These are phyloP conservation scores for Apophysomyces variabilis DNA, from an alignment of 371 early-diverging fungal species.

Conservation along the genomic window DNA sequence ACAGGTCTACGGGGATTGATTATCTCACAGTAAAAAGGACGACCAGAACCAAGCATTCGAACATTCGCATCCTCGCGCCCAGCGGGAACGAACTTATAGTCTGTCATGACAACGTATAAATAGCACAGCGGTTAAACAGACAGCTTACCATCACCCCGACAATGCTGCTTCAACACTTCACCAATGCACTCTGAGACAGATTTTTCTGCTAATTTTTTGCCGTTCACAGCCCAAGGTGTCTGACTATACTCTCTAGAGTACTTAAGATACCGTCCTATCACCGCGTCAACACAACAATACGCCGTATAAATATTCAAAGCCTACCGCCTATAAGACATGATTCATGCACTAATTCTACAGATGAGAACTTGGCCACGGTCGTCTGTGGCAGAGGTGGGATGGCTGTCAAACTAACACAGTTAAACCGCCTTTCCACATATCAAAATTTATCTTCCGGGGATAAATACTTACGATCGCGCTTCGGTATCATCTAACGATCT, in stretches of 20 bases:
- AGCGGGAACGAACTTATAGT: slow-evolving; percentile 83
- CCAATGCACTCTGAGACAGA: slow-evolving; percentile 86
- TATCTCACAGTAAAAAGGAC: slow-evolving; percentile 94
- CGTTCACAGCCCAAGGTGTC: slow-evolving; percentile 84
- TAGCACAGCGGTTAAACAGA: background rate
- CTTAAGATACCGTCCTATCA: slow-evolving; percentile 85
- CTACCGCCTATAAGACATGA: slow-evolving; percentile 59
- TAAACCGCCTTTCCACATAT: slow-evolving; percentile 1
- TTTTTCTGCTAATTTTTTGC: slow-evolving; percentile 69
- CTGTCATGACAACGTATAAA: slow-evolving; percentile 22
- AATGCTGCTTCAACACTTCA: slow-evolving; percentile 56
- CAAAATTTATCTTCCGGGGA: slow-evolving; percentile 24
- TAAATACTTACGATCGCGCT: slow-evolving; percentile 50
- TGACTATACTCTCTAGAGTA: slow-evolving; percentile 84
- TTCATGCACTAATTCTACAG: slow-evolving; percentile 49
- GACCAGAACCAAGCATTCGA: slow-evolving; percentile 91
- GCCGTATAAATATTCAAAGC: background rate
- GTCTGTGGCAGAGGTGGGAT: slow-evolving; percentile 53
- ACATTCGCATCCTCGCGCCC: slow-evolving; percentile 99
- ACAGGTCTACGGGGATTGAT: slow-evolving; percentile 70
- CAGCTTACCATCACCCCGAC: slow-evolving; percentile 51
- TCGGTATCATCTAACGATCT: slow-evolving; percentile 51
- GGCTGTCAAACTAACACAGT: slow-evolving; percentile 29
- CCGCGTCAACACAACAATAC: slow-evolving; percentile 7
- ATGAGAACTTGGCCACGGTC: slow-evolving; percentile 34